A percentile compares a stretch with the other conserved stretches of the same genome.
Conservation (phyloP, 169 alveolate genomes). For the Plasmodium malariae region DNA sequence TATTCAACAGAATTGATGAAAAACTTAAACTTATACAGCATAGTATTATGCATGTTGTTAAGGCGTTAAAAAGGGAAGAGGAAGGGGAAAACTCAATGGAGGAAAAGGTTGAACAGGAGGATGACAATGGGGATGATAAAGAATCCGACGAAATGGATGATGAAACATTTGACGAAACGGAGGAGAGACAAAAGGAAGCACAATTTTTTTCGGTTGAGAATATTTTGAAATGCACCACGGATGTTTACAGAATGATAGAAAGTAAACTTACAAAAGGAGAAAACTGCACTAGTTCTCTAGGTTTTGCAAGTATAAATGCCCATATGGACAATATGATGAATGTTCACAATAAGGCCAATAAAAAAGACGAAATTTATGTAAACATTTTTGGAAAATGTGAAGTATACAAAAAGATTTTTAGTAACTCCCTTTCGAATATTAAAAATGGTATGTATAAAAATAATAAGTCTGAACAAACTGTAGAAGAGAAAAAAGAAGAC, state of each 20-base stretch:
- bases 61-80: slow-evolving; percentile 8
- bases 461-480: too few species aligned
- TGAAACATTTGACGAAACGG: not conserved
- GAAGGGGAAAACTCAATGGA: too few species aligned
- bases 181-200: not conserved
- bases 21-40: slow-evolving; percentile 26
- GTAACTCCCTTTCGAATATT: not conserved
- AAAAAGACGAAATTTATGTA: not conserved
- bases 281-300: not conserved
- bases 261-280: slow-evolving; percentile 3
- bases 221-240: slow-evolving; percentile 22
- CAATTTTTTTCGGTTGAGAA: slow-evolving; percentile 28
- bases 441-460: not conserved
- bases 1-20: slow-evolving; percentile 17
- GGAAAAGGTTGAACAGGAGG: too few species aligned
- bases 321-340: not conserved
- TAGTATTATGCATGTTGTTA: slow-evolving; percentile 34
- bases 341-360: not conserved
- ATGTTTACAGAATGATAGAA: slow-evolving; percentile 16
- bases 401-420: not conserved
- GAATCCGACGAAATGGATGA: not conserved
- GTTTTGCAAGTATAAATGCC: not conserved
- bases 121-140: too few species aligned
- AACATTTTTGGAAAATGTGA: not conserved
- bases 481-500: too few species aligned